Conservation (phyloP, 495 filamentous ascomycete species). For the Lindgomyces ingoldianus region DNA sequence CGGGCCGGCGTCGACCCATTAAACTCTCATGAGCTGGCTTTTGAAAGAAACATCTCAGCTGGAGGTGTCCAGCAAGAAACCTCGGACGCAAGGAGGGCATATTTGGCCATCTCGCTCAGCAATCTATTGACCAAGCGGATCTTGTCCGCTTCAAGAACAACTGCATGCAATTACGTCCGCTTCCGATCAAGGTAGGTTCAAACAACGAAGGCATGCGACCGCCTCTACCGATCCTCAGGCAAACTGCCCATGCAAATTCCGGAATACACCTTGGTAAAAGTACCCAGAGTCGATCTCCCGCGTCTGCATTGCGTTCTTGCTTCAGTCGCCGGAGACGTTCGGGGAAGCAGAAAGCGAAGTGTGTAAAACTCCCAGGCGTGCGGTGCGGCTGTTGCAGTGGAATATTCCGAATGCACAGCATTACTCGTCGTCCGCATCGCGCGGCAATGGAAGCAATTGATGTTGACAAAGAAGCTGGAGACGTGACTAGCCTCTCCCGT, state of each 20-base stretch:
- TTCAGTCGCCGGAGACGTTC: conserved; percentile 24
- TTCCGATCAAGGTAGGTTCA: neutral
- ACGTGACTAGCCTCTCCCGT: neutral
- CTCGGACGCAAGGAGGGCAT: neutral
- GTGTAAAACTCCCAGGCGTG: neutral
- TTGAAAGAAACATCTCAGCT: too few relatives aligned
- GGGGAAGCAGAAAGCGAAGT: neutral
- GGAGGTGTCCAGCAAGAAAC: neutral
- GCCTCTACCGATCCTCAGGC: neutral
- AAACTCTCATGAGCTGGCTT: too few relatives aligned
- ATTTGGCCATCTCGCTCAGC: too few relatives aligned
- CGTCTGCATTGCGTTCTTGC: conserved; percentile 8
- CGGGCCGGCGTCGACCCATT: neutral
- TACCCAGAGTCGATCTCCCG: conserved; percentile 29
- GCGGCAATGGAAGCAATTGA: neutral
- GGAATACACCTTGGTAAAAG: too few relatives aligned
- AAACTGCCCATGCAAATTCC: neutral
- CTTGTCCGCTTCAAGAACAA: neutral
- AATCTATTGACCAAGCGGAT: conserved; percentile 1
- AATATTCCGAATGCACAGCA: neutral
- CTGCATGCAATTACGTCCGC: neutral
- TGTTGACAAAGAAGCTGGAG: neutral
- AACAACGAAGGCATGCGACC: neutral
- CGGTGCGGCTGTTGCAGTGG: conserved; percentile 4
- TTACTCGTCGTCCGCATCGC: too few relatives aligned